Evolutionary conservation across 306 rosid genomes (phyloP).

Genomic region (Biancaea sappan): DNA sequence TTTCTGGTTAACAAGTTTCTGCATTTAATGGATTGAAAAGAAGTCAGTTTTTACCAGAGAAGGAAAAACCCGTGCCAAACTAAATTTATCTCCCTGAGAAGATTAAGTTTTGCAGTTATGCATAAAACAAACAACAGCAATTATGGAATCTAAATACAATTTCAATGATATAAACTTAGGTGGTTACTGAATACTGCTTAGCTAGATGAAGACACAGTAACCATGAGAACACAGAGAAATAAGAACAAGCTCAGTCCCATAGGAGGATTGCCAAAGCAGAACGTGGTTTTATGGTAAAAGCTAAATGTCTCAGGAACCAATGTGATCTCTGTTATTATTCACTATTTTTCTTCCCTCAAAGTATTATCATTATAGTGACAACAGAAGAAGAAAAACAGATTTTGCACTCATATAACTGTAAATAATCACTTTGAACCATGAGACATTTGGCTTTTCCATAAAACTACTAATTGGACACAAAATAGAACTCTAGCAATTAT

Average conservation of each 20-base stretch:
- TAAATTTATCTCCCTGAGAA: not conserved
- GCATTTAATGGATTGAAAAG: conserved; percentile 9
- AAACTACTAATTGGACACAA: too few species aligned
- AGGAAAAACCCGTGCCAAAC: not conserved
- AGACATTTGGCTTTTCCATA: too few species aligned
- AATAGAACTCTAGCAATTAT: too few species aligned
- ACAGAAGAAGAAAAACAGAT: too few species aligned
- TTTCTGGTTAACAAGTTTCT: conserved; percentile 57
- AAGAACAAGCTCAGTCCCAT: conserved; percentile 10
- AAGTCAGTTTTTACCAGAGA: conserved; percentile 16
- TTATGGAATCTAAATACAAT: not conserved
- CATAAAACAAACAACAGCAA: not conserved
- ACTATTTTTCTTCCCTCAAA: not conserved
- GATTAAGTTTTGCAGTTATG: not conserved
- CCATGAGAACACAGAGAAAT: not conserved
- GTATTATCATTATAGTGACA: not conserved
- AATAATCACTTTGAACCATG: too few species aligned
- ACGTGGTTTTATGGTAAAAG: not conserved
- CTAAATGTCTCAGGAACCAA: not conserved
- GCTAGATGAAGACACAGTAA: conserved; percentile 21
- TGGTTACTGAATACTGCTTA: not conserved
- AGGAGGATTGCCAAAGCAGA: not conserved
- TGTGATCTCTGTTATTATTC: not conserved
- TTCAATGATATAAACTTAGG: conserved; percentile 1
- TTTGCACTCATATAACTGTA: too few species aligned